Base-by-base conservation (phyloP, 768 basidiomycete genomes). In the Nidularia sp. region DNA sequence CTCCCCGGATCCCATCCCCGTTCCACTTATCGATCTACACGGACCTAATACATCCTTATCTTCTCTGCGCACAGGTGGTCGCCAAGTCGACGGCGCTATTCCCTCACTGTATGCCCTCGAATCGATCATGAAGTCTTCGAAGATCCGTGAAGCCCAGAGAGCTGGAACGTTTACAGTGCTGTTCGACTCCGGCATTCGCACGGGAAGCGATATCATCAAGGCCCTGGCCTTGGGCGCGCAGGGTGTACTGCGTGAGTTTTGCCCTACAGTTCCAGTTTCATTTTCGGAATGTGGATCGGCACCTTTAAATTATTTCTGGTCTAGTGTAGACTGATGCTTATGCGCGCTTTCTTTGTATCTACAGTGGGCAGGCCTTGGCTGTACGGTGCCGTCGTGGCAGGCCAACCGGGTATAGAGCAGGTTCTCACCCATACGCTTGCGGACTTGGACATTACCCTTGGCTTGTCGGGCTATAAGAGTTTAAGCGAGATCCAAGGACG, bases 171-270 rank as follows among this genome's bases (percentile, higher is more conserved):
- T 91, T 36, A 84, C 85, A 1, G 68, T 93, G 34, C 70, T 94
- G 2, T 90, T 88, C 59, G 85, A 87, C 61, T 92, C 84, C 48
- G 91, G 93, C 5, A 85, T 94, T 53, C 81, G 93, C 43, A 88
- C 85, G 0, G 93, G 90, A 8, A 80, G 83, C 43, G 93, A 96
- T 55, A 80, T 93, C 45, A 75, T 92, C 66, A 90, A 90, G 66
- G 93, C 93, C 0, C 68, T 94, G 31, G 91, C 91, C 1, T 74
- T 95, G 0, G 92, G 93, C 41, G 93, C 93, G 6, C 86, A 94
- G 58, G 90, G 74, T 6, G 84, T 94, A 12, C 65, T 93, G 15
- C 73, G 84, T 90, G 57, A 58, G 88, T 77, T 18, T 34, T 52
- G 35, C 45, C 8, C 25, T 46, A 45, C 31, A 41, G 39, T 15